A percentile compares a stretch with the other conserved stretches of the same genome.
phyloP scores from a whole-genome alignment of 495 filamentous ascomycete genomes.

The Talaromyces borbonicus region DNA sequence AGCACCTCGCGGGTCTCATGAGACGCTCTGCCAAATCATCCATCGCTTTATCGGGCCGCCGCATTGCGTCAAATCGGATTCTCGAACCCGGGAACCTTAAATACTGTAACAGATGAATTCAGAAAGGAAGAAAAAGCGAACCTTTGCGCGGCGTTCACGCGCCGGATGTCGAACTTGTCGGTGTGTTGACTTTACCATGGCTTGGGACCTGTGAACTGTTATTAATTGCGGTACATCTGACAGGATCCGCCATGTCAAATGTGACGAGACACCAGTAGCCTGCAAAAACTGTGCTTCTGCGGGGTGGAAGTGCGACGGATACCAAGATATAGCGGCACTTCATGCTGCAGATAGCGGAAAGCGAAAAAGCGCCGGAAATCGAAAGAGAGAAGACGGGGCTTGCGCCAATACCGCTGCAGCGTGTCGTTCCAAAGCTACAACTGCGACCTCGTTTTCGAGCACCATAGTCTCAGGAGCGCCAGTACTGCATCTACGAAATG shows the following conservation, averaged over 20 bases:
- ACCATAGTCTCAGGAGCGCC: background rate
- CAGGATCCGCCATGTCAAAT: constrained; percentile 15
- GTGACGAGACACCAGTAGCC: constrained; percentile 14
- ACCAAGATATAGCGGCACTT: constrained; percentile 11
- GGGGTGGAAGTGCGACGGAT: constrained; percentile 18
- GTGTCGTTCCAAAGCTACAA: too few species aligned
- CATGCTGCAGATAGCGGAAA: constrained; percentile 1
- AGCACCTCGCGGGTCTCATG: too few species aligned
- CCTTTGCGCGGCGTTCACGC: constrained; percentile 4
- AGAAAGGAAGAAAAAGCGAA: background rate
- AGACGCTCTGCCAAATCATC: too few species aligned
- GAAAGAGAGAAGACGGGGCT: too few species aligned
- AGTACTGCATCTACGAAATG: background rate
- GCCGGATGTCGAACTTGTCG: constrained; percentile 13
- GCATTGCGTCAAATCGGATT: too few species aligned
- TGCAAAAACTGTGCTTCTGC: constrained; percentile 12
- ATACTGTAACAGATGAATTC: constrained; percentile 1
- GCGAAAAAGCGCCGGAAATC: background rate
- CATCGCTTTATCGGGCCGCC: too few species aligned
- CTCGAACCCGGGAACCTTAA: too few species aligned
- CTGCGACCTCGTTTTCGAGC: too few species aligned
- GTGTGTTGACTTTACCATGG: constrained; percentile 2
- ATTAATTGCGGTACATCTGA: background rate
- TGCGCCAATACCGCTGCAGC: too few species aligned
- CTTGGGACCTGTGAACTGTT: background rate